These are phyloP conservation scores for Trichosporon inkin DNA, from an alignment of 1,284 basidiomycete genomes.

Conservation along the genomic window DNA sequence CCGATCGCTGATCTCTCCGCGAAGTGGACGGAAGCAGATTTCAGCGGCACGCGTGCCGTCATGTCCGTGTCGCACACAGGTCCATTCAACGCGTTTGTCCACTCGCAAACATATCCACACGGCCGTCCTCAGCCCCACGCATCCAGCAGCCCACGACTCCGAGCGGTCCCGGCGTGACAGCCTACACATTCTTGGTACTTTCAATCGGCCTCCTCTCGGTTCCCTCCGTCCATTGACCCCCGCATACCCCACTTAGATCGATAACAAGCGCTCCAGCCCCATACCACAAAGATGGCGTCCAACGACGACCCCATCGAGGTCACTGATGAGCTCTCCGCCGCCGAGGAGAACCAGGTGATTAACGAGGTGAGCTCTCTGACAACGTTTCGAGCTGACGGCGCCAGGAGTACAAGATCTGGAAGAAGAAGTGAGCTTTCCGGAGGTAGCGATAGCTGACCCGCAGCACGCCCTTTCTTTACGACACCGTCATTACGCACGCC, in stretches of 20 bases:
- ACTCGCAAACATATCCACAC: not conserved
- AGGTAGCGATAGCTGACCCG: not conserved
- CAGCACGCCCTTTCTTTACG: conserved; percentile 87
- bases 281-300: conserved; percentile 29
- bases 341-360: conserved; percentile 75
- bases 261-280: conserved; percentile 3
- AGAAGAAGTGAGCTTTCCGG: conserved; percentile 64
- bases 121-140: not conserved
- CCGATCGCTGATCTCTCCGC: conserved; percentile 4
- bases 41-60: conserved; percentile 2
- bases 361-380: conserved; percentile 71
- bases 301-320: conserved; percentile 41
- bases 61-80: not conserved
- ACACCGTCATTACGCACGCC: conserved; percentile 94
- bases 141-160: not conserved
- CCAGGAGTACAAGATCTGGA: conserved; percentile 59
- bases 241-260: not conserved
- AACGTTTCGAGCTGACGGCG: conserved; percentile 11
- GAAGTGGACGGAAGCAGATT: conserved; percentile 5
- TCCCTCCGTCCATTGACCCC: not conserved
- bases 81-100: conserved; percentile 3
- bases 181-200: not conserved
- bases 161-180: not conserved
- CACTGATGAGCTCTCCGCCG: conserved; percentile 58
- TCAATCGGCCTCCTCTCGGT: not conserved